Base-by-base conservation (phyloP, 345 rosid genomes). In the Cardiospermum halicacabum region DNA sequence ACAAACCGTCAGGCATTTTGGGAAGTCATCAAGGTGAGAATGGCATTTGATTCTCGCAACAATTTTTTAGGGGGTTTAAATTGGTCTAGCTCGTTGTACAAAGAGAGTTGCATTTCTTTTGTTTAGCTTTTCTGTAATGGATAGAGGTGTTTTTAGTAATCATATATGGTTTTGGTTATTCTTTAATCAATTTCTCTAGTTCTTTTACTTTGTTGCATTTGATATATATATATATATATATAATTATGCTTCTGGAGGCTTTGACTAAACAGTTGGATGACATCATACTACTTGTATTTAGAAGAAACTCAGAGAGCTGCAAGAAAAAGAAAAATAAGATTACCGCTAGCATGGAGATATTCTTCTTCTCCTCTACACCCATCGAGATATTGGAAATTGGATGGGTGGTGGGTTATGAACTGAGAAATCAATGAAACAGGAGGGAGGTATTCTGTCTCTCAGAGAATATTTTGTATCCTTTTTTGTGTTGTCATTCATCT, bases 11-110 rank as follows among this genome's bases (percentile, higher is more conserved):
- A n/a, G 40, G 51, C 26, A 37, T 54, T 34, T 11, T 54, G 19
- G 22, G 26, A 56, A 49, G 49, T n/a, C 11, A 34, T 25, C 45
- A 58, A 59, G 54, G 64, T 74, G 70, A 69, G 56, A 75, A 60
- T 21, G 31, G 19, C 53, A 61, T 0, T 25, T 37, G 12, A 7
- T 57, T 62, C 62, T 69, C 50, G 2, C 53, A 34, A 69, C 54
- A 63, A 69, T 51, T 43, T 67, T 59, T 68, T 61, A 39, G 27
- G 47, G 48, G 27, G 47, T 49, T n/a, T 50, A 4, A 7, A 58
- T 43, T 21, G n/a, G 50, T 19, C 37, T 22, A 48, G 16, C 24
- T 57, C 61, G 28, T 65, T 75, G 74, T 60, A 64, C 55, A 72
- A 62, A 27, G 49, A 27, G 31, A 15, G 12, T 26, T n/a, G n/a